Conservation (phyloP, 345 rosid genomes). For the Zanthoxylum bungeanum region DNA sequence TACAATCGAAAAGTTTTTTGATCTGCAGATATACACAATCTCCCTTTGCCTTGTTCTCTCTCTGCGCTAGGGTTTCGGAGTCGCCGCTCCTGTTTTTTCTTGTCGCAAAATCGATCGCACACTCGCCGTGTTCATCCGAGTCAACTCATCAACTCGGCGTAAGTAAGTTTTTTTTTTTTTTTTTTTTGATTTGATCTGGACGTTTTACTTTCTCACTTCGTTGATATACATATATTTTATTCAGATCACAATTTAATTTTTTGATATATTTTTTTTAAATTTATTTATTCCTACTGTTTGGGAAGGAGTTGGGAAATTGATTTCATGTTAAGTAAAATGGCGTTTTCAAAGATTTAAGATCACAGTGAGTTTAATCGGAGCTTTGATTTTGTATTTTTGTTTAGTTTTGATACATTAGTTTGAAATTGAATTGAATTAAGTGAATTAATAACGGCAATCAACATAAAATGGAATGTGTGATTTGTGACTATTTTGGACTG, state of each 20-base stretch:
- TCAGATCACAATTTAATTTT: background rate
- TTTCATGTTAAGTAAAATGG: background rate
- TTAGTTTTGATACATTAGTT: background rate
- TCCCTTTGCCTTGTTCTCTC: conserved; percentile 2
- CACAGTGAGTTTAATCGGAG: background rate
- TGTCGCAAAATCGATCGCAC: background rate
- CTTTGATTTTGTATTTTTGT: background rate
- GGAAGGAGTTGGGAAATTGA: background rate
- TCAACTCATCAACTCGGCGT: conserved; percentile 12
- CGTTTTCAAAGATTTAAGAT: conserved; percentile 5
- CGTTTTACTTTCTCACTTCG: background rate
- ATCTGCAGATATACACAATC: background rate
- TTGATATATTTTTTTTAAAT: background rate
- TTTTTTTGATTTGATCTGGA: conserved; percentile 5
- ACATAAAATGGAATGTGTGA: background rate
- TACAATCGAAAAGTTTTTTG: background rate
- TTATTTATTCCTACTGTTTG: background rate
- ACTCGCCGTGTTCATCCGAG: conserved; percentile 8
- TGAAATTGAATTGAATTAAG: background rate
- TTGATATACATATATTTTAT: background rate
- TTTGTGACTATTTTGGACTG: background rate
- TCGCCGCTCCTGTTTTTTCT: conserved; percentile 20
- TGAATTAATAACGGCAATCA: background rate
- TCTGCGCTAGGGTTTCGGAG: conserved; percentile 29
- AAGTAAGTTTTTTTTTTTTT: conserved; percentile 2